Evolutionary conservation across 805 yeast species (phyloP), one percentile per base, ranked within the genome.

Genomic region (Monosporozyma aerobia): DNA sequence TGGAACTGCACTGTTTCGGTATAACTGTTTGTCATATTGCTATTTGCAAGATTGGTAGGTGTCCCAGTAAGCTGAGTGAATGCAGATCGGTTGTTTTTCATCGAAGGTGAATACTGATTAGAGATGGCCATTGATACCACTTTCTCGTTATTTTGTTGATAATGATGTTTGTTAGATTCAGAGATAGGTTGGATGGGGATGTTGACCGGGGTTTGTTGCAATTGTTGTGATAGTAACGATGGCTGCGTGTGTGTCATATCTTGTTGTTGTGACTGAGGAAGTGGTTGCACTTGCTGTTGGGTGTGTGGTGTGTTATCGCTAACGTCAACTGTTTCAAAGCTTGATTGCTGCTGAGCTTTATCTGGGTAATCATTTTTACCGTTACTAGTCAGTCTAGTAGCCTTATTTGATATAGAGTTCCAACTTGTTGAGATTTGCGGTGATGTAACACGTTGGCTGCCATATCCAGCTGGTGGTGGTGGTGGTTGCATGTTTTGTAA

Each of bases 141-240:
- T 11, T 39, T 39, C 14, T 39, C 43, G 19, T 39, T 16, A 19
- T 16, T 19, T 39, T 16, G 25, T 16, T 19, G 25, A 23, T 13
- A 43, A 2, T 22, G 16, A 43, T 22, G 30, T 22, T 44, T 9
- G 9, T 44, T 6, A 14, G 49, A 10, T 11, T 22, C 49, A 14
- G 29, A 22, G 41, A 35, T 35, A 19, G 40, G 30, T 23, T 43
- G 16, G 3, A 43, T 23, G 7, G 45, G 48, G 5, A 46, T 46
- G 3, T 10, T 46, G 2, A 32, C 37, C 13, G 40, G 48, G 13
- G 10, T 29, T 41, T 48, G 48, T 41, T 47, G 69, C 25, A 67
- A 47, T 51, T 67, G 71, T 49, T 69, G 72, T 2, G 71, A 67
- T 29, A 69, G 48, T 39, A 69, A 53, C 8, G 72, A 69, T 3